Conservation (phyloP, 129 eudicot species). For the Centrapalus pauciflorus region DNA sequence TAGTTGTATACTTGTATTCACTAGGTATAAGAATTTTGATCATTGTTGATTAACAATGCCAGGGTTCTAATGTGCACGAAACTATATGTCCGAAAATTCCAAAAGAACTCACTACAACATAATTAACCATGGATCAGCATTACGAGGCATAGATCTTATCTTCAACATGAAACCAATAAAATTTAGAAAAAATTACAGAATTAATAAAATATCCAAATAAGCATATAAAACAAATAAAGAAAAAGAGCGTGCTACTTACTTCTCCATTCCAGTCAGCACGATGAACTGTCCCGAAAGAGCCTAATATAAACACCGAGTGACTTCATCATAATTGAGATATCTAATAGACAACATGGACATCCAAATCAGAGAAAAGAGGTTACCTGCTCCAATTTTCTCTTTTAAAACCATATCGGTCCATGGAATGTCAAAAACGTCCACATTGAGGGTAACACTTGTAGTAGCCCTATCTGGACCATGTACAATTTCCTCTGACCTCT, state of each 20-base stretch:
- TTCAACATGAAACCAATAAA: background rate
- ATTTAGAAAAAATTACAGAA: background rate
- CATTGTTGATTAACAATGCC: too few species aligned
- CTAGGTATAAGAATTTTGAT: too few species aligned
- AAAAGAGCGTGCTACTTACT: conserved; percentile 48
- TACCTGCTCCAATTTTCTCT: conserved; percentile 92
- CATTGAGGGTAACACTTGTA: conserved; percentile 40
- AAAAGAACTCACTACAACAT: too few species aligned
- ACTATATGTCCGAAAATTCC: too few species aligned
- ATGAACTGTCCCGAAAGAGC: conserved; percentile 90
- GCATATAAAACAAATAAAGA: background rate
- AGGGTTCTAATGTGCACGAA: too few species aligned
- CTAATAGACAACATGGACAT: conserved; percentile 4
- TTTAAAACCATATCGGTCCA: conserved; percentile 77
- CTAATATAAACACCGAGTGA: conserved; percentile 37
- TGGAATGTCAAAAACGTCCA: conserved; percentile 78
- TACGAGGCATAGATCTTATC: background rate
- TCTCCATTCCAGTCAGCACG: conserved; percentile 98
- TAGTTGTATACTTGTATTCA: too few species aligned
- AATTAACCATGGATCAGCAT: background rate
- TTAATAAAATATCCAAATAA: background rate
- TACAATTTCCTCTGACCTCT: conserved; percentile 32
- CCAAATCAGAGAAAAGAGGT: conserved; percentile 10
- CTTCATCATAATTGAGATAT: background rate
- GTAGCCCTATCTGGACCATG: conserved; percentile 27